phyloP scores from a whole-genome alignment of 768 basidiomycete genomes.

The Auricularia auricula-judae region DNA sequence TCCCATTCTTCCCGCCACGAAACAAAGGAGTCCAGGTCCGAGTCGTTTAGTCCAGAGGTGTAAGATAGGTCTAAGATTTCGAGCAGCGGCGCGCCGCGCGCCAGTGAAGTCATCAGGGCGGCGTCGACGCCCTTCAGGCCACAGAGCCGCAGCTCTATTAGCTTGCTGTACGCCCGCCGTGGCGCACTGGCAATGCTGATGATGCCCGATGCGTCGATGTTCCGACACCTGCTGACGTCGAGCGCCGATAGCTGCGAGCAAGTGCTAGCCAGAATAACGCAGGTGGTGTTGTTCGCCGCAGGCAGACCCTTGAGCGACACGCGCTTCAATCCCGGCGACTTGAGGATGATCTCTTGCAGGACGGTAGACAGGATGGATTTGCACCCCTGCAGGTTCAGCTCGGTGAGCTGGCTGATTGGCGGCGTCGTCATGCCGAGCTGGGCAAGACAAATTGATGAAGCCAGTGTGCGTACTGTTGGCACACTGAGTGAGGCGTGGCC shows the following conservation, averaged over 20 bases:
- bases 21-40: constrained; percentile 63
- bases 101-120: constrained; percentile 51
- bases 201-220: constrained; percentile 32
- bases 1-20: constrained; percentile 13
- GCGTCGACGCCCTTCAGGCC: constrained; percentile 56
- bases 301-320: constrained; percentile 58
- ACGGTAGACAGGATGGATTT: constrained; percentile 49
- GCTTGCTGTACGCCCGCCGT: neutral
- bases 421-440: neutral
- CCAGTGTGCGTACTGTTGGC: constrained; percentile 38
- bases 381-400: constrained; percentile 66
- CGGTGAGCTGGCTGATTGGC: constrained; percentile 49
- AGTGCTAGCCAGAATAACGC: constrained; percentile 49
- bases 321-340: constrained; percentile 45
- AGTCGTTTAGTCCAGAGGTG: constrained; percentile 58
- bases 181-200: constrained; percentile 32
- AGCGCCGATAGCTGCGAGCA: constrained; percentile 47
- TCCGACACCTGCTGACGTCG: constrained; percentile 61
- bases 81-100: constrained; percentile 55
- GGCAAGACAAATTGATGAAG: constrained; percentile 14
- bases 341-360: constrained; percentile 57
- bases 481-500: constrained; percentile 47
- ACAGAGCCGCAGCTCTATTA: constrained; percentile 57
- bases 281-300: constrained; percentile 64
- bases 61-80: constrained; percentile 78